phyloP scores from a whole-genome alignment of 306 rosid genomes.

The Castanea crenata region DNA sequence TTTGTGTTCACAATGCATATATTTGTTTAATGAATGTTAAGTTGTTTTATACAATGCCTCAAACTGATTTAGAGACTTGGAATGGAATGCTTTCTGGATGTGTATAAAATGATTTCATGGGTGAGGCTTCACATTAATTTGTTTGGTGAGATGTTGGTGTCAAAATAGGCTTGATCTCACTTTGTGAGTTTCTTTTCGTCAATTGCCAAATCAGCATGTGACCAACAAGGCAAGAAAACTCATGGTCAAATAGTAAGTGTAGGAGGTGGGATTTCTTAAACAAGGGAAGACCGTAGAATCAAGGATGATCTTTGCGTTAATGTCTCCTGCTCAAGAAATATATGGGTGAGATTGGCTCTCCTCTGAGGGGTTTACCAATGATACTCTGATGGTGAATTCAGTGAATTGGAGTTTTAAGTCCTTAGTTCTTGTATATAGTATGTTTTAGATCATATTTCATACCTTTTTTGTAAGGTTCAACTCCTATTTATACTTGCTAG shows the following conservation, averaged over 20 bases:
- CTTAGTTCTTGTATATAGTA: too few relatives aligned
- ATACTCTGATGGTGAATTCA: too few relatives aligned
- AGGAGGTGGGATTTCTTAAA: too few relatives aligned
- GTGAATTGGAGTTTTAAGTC: too few relatives aligned
- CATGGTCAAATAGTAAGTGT: constrained; percentile 35
- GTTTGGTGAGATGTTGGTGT: constrained; percentile 52
- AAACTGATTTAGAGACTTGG: constrained; percentile 62
- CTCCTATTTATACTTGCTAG: too few relatives aligned
- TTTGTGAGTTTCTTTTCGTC: constrained; percentile 74
- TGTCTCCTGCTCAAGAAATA: too few relatives aligned
- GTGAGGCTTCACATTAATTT: constrained; percentile 40
- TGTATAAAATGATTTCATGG: constrained; percentile 61
- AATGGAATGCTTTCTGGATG: constrained; percentile 68
- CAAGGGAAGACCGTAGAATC: too few relatives aligned
- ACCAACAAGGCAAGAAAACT: constrained; percentile 54
- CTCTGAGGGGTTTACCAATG: too few relatives aligned
- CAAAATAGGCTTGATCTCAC: constrained; percentile 54
- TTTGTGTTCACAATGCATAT: constrained; percentile 60
- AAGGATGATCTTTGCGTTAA: too few relatives aligned
- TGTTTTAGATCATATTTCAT: too few relatives aligned
- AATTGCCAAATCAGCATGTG: constrained; percentile 39
- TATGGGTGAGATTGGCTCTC: too few relatives aligned
- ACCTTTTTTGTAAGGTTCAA: too few relatives aligned
- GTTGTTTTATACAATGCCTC: constrained; percentile 48
- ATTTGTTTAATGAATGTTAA: constrained; percentile 40